A percentile compares a stretch with the other conserved stretches of the same genome.
These are phyloP conservation scores for Saccharomyces hybrid DNA, from an alignment of 1,139 yeast genomes.

Conservation along the genomic window DNA sequence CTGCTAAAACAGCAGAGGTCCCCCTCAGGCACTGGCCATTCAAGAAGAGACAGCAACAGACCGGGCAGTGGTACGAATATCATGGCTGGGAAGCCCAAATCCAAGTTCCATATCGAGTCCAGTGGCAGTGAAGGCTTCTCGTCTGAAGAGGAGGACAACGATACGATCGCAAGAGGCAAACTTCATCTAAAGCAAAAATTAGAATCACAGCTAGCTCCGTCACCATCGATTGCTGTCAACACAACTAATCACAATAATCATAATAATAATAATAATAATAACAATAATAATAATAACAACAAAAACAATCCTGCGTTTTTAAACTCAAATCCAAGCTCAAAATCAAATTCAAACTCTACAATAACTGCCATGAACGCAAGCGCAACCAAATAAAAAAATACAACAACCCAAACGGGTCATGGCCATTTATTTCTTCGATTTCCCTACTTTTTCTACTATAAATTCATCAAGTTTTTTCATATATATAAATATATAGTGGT, in stretches of 20 bases:
- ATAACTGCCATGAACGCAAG: constrained; percentile 1
- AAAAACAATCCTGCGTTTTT: neutral
- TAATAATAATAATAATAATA: neutral
- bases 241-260: neutral
- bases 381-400: neutral
- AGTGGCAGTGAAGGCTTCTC: constrained; percentile 24
- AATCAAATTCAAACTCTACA: constrained; percentile 6
- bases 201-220: neutral
- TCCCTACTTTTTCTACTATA: neutral
- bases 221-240: neutral
- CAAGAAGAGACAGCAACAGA: neutral
- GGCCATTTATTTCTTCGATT: neutral
- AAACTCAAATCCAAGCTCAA: neutral
- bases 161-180: constrained; percentile 1
- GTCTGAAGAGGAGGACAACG: constrained; percentile 18
- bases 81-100: neutral
- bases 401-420: neutral
- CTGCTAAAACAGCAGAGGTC: neutral
- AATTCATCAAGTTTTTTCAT: neutral
- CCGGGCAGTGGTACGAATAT: neutral
- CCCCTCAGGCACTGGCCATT: neutral
- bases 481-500: neutral
- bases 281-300: neutral
- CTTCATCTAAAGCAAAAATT: constrained; percentile 4
- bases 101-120: constrained; percentile 20